Percentiles rank a stretch among this genome's conserved stretches.
These are phyloP conservation scores for Tuber melanosporum DNA, from an alignment of 495 filamentous ascomycete species.

Conservation along the genomic window DNA sequence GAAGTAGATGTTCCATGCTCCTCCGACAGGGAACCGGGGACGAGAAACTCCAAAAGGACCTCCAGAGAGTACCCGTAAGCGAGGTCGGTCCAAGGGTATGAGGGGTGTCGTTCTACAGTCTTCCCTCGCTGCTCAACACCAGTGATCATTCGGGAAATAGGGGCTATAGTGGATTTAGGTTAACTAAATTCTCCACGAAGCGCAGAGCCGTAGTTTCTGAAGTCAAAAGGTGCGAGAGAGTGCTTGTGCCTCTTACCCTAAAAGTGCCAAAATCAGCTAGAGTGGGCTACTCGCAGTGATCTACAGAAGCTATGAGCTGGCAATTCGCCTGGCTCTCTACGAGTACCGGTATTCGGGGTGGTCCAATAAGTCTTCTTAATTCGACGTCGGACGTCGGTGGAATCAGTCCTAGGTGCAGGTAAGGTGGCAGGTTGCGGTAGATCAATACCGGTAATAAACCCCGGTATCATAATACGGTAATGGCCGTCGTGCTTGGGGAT, in stretches of 20 bases:
- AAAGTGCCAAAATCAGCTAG: neutral
- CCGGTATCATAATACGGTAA: neutral
- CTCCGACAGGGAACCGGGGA: conserved; percentile 76
- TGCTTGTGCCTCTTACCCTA: neutral
- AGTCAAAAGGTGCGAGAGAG: neutral
- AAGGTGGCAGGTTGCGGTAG: neutral
- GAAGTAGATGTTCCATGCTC: conserved; percentile 74
- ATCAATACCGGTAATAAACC: neutral
- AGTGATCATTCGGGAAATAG: neutral
- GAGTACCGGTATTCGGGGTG: neutral
- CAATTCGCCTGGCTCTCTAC: neutral
- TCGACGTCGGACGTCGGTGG: neutral
- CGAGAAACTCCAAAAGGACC: conserved; percentile 80
- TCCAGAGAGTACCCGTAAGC: conserved; percentile 60
- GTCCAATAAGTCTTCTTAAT: neutral
- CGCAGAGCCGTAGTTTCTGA: neutral
- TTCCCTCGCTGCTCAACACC: conserved; percentile 65
- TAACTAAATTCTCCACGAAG: neutral
- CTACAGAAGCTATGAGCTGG: neutral
- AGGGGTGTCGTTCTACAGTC: conserved; percentile 73
- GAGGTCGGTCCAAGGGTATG: conserved; percentile 76
- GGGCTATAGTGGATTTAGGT: neutral
- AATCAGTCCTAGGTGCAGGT: neutral
- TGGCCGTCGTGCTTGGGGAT: neutral
- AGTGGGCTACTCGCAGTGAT: neutral